Base-by-base conservation (phyloP, 148 eudicot species). In the Spergularia marina region DNA sequence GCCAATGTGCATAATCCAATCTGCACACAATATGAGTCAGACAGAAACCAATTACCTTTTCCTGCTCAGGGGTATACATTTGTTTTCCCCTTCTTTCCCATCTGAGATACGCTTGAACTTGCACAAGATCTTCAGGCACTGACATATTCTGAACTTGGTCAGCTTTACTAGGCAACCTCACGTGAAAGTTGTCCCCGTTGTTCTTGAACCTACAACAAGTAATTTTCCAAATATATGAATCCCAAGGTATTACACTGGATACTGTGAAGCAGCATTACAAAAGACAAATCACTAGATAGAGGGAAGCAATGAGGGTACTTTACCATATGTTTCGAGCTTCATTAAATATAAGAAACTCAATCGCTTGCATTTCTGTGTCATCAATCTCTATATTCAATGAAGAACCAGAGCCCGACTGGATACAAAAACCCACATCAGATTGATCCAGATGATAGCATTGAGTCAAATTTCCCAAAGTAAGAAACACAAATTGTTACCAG, bases 21-120 rank as follows among this genome's bases (percentile, higher is more conserved):
- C 49, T 6, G 49, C 49, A 44, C 4, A 44, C 7, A 9, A 44
- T 4, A 44, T 9, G 49, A 6, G 10, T n/a, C 10, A 30, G 17
- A 53, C 17, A 39, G 20, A 58, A 21, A 39, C 34, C 12, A 49
- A 83, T 68, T 74, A 77, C 99, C 91, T 90, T 88, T 84, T 95
- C 92, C 85, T 91, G 78, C 67, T 95, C 88, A 72, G 97, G 94
- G 53, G 84, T 85, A 82, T 92, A 92, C 76, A 74, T 88, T 77
- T 91, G 99, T 86, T 95, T 95, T 73, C 99, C 99, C 80, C 85
- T 89, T 81, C 96, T 90, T 83, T 95, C 99, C 99, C 99, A 95
- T 75, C 99, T 83, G 60, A 92, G 79, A 78, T 92, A 95, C 51
- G 99, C 90, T 84, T 95, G 99, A 78, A 88, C 47, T 85, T 92